These are phyloP conservation scores for Oryza longistaminata DNA, from an alignment of 176 grass and related monocot species.

Conservation along the genomic window DNA sequence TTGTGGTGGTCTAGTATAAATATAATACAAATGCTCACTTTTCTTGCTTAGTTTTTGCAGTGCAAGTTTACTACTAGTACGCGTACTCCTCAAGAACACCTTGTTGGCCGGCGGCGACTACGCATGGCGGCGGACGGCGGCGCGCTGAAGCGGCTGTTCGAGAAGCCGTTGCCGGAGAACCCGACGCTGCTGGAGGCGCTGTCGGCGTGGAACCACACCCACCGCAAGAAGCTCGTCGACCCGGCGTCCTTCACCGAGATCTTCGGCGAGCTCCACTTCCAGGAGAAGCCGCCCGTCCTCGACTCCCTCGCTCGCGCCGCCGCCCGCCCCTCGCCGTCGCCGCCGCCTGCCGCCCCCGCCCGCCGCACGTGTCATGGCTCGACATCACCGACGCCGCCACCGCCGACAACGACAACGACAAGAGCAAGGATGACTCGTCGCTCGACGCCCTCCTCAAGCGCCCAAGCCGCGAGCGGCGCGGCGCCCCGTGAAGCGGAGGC, in stretches of 20 bases:
- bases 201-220: slow-evolving; percentile 62
- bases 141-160: slow-evolving; percentile 74
- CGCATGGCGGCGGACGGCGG: slow-evolving; percentile 63
- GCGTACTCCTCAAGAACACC: neutral
- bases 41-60: neutral
- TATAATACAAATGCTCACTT: neutral
- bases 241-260: slow-evolving; percentile 79
- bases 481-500: slow-evolving; percentile 37
- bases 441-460: slow-evolving; percentile 46
- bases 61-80: neutral
- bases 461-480: slow-evolving; percentile 22
- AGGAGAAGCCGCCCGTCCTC: slow-evolving; percentile 41
- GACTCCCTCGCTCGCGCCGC: neutral
- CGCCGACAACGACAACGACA: slow-evolving; percentile 31
- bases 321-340: neutral
- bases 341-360: neutral
- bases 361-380: neutral
- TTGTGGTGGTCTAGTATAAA: too few species aligned
- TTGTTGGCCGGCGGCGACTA: neutral
- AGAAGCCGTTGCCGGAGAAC: slow-evolving; percentile 90
- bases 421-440: slow-evolving; percentile 56
- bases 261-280: slow-evolving; percentile 93
- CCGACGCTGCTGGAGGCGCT: slow-evolving; percentile 89
- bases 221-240: slow-evolving; percentile 59
- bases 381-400: neutral